phyloP scores from a whole-genome alignment of 2,329 filamentous ascomycete genomes.

The Colletotrichum theobromicola region DNA sequence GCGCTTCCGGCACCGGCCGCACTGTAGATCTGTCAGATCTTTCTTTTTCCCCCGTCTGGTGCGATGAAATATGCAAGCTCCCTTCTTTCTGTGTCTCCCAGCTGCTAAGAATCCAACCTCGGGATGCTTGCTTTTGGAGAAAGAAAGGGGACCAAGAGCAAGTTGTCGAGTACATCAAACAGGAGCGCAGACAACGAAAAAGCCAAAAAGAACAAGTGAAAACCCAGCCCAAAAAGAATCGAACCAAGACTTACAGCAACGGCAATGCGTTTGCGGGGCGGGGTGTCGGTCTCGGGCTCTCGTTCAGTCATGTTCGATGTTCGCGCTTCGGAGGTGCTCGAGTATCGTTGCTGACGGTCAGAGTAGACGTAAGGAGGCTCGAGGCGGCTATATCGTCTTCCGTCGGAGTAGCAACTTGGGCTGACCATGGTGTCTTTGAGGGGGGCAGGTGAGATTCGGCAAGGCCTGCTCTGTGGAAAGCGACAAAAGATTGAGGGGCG shows the following conservation, averaged over 20 bases:
- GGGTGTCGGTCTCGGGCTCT: constrained; percentile 45
- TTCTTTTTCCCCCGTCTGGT: background rate
- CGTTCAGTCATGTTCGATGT: constrained; percentile 45
- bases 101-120: background rate
- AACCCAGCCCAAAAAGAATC: background rate
- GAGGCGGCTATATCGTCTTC: constrained; percentile 44
- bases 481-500: background rate
- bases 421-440: constrained; percentile 44
- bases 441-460: constrained; percentile 11
- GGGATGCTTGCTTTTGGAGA: background rate
- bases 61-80: background rate
- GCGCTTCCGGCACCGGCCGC: constrained; percentile 84
- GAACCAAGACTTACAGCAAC: constrained; percentile 56
- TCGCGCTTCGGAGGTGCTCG: constrained; percentile 40
- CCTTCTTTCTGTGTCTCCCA: background rate
- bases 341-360: constrained; percentile 40
- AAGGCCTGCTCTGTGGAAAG: background rate
- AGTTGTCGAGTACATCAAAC: background rate
- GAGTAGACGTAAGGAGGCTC: constrained; percentile 41
- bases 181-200: background rate
- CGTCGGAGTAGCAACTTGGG: constrained; percentile 43
- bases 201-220: background rate
- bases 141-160: background rate
- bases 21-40: constrained; percentile 57
- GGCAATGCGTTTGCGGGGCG: constrained; percentile 62